Conservation (phyloP, 495 filamentous ascomycete species). For the Neurospora africana region DNA sequence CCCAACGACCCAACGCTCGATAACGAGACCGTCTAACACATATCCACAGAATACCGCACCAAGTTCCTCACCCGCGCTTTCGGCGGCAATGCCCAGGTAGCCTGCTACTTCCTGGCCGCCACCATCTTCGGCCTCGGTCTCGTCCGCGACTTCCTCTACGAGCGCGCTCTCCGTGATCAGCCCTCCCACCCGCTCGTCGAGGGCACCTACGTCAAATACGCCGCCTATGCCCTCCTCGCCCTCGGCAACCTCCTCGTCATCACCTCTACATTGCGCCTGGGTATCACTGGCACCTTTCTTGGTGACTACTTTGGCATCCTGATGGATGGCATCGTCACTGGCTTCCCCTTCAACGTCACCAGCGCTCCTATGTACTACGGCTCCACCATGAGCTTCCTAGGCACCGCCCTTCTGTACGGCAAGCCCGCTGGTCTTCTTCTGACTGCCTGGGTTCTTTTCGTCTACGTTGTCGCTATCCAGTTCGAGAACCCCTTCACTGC, state of each 20-base stretch:
- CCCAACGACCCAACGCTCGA: neutral
- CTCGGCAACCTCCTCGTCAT: constrained; percentile 78
- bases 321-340: constrained; percentile 86
- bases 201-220: constrained; percentile 35
- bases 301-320: constrained; percentile 98
- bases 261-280: constrained; percentile 82
- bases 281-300: constrained; percentile 90
- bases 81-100: constrained; percentile 63
- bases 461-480: constrained; percentile 72
- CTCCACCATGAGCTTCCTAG: constrained; percentile 82
- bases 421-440: constrained; percentile 79
- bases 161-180: constrained; percentile 66
- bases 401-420: constrained; percentile 76
- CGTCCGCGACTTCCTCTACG: constrained; percentile 68
- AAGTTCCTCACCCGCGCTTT: constrained; percentile 81
- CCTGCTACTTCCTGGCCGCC: constrained; percentile 81
- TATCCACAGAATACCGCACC: constrained; percentile 69
- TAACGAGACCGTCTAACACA: constrained; percentile 6
- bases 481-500: constrained; percentile 98
- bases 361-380: constrained; percentile 96
- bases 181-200: constrained; percentile 59
- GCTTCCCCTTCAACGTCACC: constrained; percentile 91
- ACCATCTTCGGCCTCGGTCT: constrained; percentile 88
- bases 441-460: constrained; percentile 60
- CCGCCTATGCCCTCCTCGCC: constrained; percentile 59